Evolutionary conservation across 495 filamentous ascomycete genomes (phyloP), one percentile per base, ranked within the genome.

Genomic region (Aspergillus incahuasiensis): DNA sequence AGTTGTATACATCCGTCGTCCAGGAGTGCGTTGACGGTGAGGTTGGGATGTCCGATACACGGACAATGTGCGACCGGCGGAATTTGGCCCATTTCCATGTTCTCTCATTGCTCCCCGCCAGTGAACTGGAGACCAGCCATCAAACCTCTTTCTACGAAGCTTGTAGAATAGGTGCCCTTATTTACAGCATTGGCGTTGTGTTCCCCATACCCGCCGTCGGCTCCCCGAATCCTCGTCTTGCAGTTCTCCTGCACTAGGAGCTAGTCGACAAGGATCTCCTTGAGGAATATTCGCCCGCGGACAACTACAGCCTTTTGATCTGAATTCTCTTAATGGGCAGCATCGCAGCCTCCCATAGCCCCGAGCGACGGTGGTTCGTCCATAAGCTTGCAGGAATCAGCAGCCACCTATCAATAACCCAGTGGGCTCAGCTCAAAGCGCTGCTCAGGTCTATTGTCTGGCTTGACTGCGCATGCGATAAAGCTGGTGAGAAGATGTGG

Each of bases 181-280:
- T 55, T 5, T 55, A 55, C 19, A 55, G 52, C 18, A 30, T 47
- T n/a, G 52, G 52, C 20, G 52, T 55, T 11, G 30, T 46, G 12
- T 55, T 55, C 16, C 52, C 52, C 20, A 34, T 55, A 8, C 52
- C 52, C 15, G 24, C 22, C 9, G 52, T 47, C 1, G 42, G 42
- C 6, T 43, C 52, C 5, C 52, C 52, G 0, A 15, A 46, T 25
- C n/a, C 19, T 2, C 6, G n/a, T 12, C 42, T 55, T 28, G 25
- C 41, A 3, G 5, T 12, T 19, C 28, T 30, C 15, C 21, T 55
- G 32, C 22, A 38, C 5, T 5, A 16, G 7, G 42, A 55, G 18
- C 42, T 55, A 4, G 16, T 12, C 2, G 16, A 20, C 7, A 20
- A 0, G 6, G 18, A 22, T 6, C 25, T 39, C 5, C n/a, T 32